These are phyloP conservation scores for Flammula alnicola DNA, from an alignment of 1,284 basidiomycete genomes.

Conservation along the genomic window DNA sequence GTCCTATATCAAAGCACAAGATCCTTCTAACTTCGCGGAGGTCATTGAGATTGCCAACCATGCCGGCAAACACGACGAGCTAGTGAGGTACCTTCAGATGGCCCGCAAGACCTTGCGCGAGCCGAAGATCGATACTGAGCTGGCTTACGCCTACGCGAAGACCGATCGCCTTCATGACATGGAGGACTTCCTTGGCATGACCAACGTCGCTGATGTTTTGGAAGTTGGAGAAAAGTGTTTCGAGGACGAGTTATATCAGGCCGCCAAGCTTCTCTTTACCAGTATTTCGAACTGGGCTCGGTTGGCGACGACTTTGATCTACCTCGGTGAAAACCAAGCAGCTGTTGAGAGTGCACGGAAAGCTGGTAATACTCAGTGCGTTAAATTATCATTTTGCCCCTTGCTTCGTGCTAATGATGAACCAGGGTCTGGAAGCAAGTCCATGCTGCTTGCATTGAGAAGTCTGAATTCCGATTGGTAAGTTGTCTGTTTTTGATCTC, in stretches of 20 bases:
- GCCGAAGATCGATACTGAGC: constrained; percentile 97
- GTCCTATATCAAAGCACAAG: constrained; percentile 98
- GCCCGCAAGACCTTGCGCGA: constrained; percentile 98
- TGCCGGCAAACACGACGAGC: constrained; percentile 97
- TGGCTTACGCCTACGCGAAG: constrained; percentile 96
- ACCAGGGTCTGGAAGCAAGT: constrained; percentile 99
- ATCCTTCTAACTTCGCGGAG: constrained; percentile 94
- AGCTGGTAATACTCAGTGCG: constrained; percentile 96
- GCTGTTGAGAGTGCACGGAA: constrained; percentile 99
- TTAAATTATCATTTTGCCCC: constrained; percentile 21
- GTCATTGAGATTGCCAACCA: constrained; percentile 97
- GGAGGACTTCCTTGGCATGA: constrained; percentile 99
- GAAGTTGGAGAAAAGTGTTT: constrained; percentile 99
- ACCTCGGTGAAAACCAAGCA: constrained; percentile 96
- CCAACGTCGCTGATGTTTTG: constrained; percentile 96
- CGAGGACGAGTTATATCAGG: constrained; percentile 97
- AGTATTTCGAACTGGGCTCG: constrained; percentile 99
- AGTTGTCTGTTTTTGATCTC: constrained; percentile 21
- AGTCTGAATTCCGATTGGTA: constrained; percentile 92
- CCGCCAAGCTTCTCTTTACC: constrained; percentile 93
- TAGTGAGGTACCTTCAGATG: constrained; percentile 98
- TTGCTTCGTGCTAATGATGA: constrained; percentile 16
- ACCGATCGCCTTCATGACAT: constrained; percentile 97
- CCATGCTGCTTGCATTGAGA: constrained; percentile 97
- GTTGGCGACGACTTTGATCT: constrained; percentile 97